Evolutionary conservation across 2,329 filamentous ascomycete species (phyloP).

Genomic region (Xylariaceae sp.): DNA sequence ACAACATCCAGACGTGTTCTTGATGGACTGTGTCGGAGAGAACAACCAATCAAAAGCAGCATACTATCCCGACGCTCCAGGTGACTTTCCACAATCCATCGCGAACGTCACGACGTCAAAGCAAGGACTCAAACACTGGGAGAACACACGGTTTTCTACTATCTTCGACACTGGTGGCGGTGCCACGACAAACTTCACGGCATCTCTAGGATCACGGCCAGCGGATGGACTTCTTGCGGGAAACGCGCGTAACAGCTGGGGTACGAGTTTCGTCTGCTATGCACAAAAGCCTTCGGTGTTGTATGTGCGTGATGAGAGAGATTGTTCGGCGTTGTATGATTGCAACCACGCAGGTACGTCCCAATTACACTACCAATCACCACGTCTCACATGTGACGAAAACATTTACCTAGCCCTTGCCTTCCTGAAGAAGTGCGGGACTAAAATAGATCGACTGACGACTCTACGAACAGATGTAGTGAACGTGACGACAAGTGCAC

Average conservation of each 20-base stretch:
- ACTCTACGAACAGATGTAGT: too few relatives aligned
- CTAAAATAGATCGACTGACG: too few relatives aligned
- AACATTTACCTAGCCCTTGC: not conserved
- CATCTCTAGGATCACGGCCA: conserved; percentile 2
- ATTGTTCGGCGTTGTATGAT: conserved; percentile 4
- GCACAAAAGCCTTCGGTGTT: not conserved
- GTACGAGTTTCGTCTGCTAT: conserved; percentile 2
- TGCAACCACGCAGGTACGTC: conserved; percentile 7
- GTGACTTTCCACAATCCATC: not conserved
- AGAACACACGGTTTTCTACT: not conserved
- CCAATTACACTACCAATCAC: too few relatives aligned
- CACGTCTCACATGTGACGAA: not conserved
- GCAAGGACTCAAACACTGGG: not conserved
- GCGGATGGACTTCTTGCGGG: conserved; percentile 1
- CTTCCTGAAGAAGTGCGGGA: too few relatives aligned
- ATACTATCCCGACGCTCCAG: not conserved
- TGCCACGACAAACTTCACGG: not conserved
- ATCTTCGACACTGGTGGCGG: conserved; percentile 2
- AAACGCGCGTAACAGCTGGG: conserved; percentile 4
- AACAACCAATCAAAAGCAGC: conserved; percentile 1
- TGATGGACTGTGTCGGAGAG: not conserved
- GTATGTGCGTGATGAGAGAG: not conserved
- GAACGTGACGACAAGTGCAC: too few relatives aligned
- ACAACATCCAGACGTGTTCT: not conserved
- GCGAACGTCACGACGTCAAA: conserved; percentile 2